Evolutionary conservation across 768 basidiomycete genomes (phyloP).

Genomic region (Lyophyllum decastes): DNA sequence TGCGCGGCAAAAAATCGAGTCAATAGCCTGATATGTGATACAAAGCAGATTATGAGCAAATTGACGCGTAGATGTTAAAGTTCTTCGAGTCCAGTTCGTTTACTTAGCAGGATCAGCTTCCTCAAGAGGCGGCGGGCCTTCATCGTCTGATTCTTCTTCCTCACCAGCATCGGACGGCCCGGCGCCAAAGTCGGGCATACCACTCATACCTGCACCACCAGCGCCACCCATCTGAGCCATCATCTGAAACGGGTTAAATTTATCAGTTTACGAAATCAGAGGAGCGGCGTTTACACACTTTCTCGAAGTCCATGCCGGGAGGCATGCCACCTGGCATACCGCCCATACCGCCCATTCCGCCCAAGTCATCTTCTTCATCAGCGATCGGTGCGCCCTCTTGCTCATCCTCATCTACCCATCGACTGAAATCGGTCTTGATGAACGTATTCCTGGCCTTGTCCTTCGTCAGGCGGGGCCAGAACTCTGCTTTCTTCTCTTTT

Average conservation of each 20-base stretch:
- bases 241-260: conserved; percentile 34
- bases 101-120: conserved; percentile 52
- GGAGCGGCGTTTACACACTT: conserved; percentile 39
- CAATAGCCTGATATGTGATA: conserved; percentile 4
- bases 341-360: conserved; percentile 54
- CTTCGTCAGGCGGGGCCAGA: conserved; percentile 92
- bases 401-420: conserved; percentile 98
- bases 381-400: conserved; percentile 63
- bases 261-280: not conserved
- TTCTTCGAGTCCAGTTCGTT: conserved; percentile 4
- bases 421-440: conserved; percentile 93
- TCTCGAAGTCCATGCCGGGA: conserved; percentile 60
- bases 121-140: conserved; percentile 82
- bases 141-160: conserved; percentile 57
- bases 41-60: conserved; percentile 8
- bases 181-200: conserved; percentile 23
- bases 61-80: conserved; percentile 7
- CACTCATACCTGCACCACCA: conserved; percentile 9
- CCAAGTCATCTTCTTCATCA: conserved; percentile 50
- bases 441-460: conserved; percentile 78
- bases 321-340: conserved; percentile 40
- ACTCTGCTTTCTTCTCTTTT: conserved; percentile 73
- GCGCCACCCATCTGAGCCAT: conserved; percentile 49
- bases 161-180: conserved; percentile 26
- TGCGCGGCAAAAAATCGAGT: not conserved